These are phyloP conservation scores for Somion occarium DNA, from an alignment of 1,284 basidiomycete genomes.

Conservation along the genomic window DNA sequence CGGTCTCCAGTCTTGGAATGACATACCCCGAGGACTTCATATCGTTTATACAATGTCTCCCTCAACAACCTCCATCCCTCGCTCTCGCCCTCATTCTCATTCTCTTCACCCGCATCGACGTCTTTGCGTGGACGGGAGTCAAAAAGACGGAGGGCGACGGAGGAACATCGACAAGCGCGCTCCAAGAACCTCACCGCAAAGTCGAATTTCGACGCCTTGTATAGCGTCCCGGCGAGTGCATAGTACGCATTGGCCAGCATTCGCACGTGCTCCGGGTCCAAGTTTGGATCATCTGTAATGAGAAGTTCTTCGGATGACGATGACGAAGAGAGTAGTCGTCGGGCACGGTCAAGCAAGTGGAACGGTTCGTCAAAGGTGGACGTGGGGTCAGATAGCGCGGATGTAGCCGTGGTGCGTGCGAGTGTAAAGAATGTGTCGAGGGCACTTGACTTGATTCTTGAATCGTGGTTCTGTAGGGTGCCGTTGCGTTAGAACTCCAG, in stretches of 20 bases:
- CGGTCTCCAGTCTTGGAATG: slow-evolving; percentile 69
- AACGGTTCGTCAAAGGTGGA: slow-evolving; percentile 43
- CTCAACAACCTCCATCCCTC: slow-evolving; percentile 52
- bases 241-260: slow-evolving; percentile 67
- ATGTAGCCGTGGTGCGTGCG: slow-evolving; percentile 35
- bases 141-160: slow-evolving; percentile 32
- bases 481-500: too few species aligned
- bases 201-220: slow-evolving; percentile 54
- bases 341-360: slow-evolving; percentile 42
- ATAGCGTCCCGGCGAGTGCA: slow-evolving; percentile 59
- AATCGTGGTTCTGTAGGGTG: too few species aligned
- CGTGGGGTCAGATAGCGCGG: slow-evolving; percentile 42
- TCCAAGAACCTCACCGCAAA: slow-evolving; percentile 62
- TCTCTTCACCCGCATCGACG: slow-evolving; percentile 13
- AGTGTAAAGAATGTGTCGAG: slow-evolving; percentile 62
- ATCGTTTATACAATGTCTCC: slow-evolving; percentile 62
- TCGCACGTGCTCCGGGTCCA: slow-evolving; percentile 49
- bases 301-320: background rate
- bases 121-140: slow-evolving; percentile 6
- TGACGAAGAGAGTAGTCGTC: slow-evolving; percentile 3
- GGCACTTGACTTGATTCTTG: slow-evolving; percentile 39
- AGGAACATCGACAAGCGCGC: slow-evolving; percentile 52
- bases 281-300: slow-evolving; percentile 1
- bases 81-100: slow-evolving; percentile 27
- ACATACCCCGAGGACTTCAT: slow-evolving; percentile 77